These are phyloP conservation scores for Erysimum cheiri DNA, from an alignment of 441 rosid genomes.

Conservation along the genomic window DNA sequence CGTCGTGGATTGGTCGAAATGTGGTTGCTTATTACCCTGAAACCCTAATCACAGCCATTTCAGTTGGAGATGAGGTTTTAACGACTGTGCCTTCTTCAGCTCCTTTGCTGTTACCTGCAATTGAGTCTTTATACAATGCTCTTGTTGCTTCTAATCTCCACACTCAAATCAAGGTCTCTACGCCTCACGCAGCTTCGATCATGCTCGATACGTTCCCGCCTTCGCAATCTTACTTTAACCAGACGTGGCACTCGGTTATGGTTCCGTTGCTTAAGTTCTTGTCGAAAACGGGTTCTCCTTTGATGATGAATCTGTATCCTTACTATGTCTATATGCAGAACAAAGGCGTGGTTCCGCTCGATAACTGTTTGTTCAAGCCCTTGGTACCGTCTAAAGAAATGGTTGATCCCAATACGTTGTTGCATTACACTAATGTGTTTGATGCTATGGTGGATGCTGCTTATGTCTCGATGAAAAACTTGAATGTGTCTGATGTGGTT, in stretches of 20 bases:
- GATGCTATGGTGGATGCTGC: slow-evolving; percentile 98
- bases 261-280: slow-evolving; percentile 80
- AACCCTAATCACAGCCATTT: slow-evolving; percentile 70
- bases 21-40: slow-evolving; percentile 85
- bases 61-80: slow-evolving; percentile 92
- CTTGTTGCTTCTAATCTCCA: slow-evolving; percentile 92
- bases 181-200: slow-evolving; percentile 88
- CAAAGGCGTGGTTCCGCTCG: slow-evolving; percentile 96
- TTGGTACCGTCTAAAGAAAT: slow-evolving; percentile 89
- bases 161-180: slow-evolving; percentile 81
- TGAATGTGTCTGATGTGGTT: slow-evolving; percentile 80
- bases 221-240: slow-evolving; percentile 94
- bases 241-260: slow-evolving; percentile 75
- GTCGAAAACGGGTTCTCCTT: slow-evolving; percentile 79
- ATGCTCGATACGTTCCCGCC: slow-evolving; percentile 89
- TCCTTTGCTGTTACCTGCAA: slow-evolving; percentile 82
- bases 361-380: slow-evolving; percentile 85
- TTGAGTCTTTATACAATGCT: slow-evolving; percentile 84
- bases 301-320: slow-evolving; percentile 98
- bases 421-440: slow-evolving; percentile 93
- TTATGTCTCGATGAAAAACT: slow-evolving; percentile 88
- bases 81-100: slow-evolving; percentile 86
- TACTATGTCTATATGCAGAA: slow-evolving; percentile 96
- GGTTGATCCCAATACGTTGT: slow-evolving; percentile 96
- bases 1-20: slow-evolving; percentile 82